Base-by-base conservation (phyloP, 768 basidiomycete species). In the Xerocomellus dryophilus region DNA sequence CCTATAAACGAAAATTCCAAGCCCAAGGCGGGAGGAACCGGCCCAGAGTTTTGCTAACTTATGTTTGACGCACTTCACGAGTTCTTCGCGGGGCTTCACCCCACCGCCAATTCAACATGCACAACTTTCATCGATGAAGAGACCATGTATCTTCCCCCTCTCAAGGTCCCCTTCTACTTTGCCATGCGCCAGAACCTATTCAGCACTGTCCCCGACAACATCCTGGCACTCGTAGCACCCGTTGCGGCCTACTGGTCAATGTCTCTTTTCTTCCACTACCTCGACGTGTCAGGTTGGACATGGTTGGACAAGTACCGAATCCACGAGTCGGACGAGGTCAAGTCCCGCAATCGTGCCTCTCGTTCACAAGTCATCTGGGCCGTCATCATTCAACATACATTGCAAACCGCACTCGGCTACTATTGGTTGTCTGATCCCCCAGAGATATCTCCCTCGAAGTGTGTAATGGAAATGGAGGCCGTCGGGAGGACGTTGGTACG, bases 271-370 rank as follows among this genome's bases (percentile, higher is more conserved):
- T 98, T 97, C 75, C 86, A 93, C 68, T 66, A 71, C 41, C 78
- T 99, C 62, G 97, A 99, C 73, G 72, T 75, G n/a, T 85, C 83
- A 3, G 77, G 74, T 25, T 89, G 85, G 82, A 74, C 82, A 64
- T 87, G 84, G 80, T 78, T 97, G 32, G 85, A 95, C 58, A 83
- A 81, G 54, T 86, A 91, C 69, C 81, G 93, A 41, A 88, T 98
- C 43, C 96, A 99, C 70, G 90, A 93, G 47, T 88, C 90, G 1
- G 76, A 74, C 14, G 95, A 98, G 66, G 84, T 93, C 54, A 76
- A 77, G 53, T 70, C 81, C 3, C 78, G 83, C 52, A 98, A 98
- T 68, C 78, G 82, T 9, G 94, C 82, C 4, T 84, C 90, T 0
- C 81, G 83, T 9, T 48, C 65, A 3, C 68, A 93, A 56, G 96